Evolutionary conservation across 2,329 filamentous ascomycete species (phyloP).

Genomic region (Apiospora koreana): DNA sequence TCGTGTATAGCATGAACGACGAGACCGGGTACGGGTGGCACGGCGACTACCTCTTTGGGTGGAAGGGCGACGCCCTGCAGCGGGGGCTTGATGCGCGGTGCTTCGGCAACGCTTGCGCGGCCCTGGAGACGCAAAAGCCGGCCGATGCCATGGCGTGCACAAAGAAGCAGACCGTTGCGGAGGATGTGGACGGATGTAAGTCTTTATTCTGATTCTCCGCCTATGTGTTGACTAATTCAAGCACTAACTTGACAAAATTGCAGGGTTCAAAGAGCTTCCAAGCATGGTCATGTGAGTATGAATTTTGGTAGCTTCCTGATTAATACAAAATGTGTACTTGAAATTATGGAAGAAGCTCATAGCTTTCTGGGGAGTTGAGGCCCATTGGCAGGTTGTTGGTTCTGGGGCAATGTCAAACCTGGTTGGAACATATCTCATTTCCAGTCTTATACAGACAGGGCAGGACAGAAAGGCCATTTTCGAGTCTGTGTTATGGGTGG

Average conservation of each 20-base stretch:
- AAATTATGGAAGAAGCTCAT: neutral
- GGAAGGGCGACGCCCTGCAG: slow-evolving; percentile 16
- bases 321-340: neutral
- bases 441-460: neutral
- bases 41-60: slow-evolving; percentile 17
- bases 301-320: neutral
- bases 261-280: neutral
- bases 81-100: slow-evolving; percentile 29
- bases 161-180: slow-evolving; percentile 25
- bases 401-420: neutral
- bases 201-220: neutral
- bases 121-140: slow-evolving; percentile 31
- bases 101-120: slow-evolving; percentile 31
- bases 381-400: neutral
- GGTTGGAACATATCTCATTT: neutral
- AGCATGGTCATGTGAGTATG: neutral
- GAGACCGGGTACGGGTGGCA: slow-evolving; percentile 18
- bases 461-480: neutral
- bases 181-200: slow-evolving; percentile 24
- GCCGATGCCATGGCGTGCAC: slow-evolving; percentile 29
- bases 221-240: neutral
- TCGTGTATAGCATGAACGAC: slow-evolving; percentile 39
- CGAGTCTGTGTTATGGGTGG: neutral
- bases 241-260: neutral
- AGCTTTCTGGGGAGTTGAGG: neutral